Percentiles rank a stretch among this genome's conserved stretches.
phyloP scores from a whole-genome alignment of 495 filamentous ascomycete genomes.

The Hypomontagnella monticulosa region DNA sequence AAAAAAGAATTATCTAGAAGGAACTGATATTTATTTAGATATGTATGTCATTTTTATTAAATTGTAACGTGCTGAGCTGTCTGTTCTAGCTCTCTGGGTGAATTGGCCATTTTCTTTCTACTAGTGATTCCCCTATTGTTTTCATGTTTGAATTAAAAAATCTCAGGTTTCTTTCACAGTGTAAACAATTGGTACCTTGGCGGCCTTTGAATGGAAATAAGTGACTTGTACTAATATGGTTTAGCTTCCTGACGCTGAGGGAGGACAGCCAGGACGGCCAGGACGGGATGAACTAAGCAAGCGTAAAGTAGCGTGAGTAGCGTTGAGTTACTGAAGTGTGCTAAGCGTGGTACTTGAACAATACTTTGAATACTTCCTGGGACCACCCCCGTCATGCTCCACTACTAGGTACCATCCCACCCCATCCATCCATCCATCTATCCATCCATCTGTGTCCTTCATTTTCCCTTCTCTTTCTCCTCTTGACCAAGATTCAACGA shows the following conservation, averaged over 20 bases:
- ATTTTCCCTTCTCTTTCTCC: constrained; percentile 46
- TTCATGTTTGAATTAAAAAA: constrained; percentile 1
- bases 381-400: constrained; percentile 44
- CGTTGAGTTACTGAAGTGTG: neutral
- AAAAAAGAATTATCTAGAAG: too few relatives aligned
- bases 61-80: neutral
- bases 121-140: constrained; percentile 15
- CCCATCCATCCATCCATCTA: constrained; percentile 33
- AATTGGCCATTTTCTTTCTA: constrained; percentile 17
- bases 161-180: constrained; percentile 37
- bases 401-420: constrained; percentile 46
- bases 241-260: constrained; percentile 33
- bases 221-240: constrained; percentile 37
- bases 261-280: neutral
- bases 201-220: constrained; percentile 25
- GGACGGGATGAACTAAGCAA: constrained; percentile 42
- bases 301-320: too few relatives aligned
- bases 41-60: too few relatives aligned
- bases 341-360: constrained; percentile 25
- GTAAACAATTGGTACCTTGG: constrained; percentile 2
- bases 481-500: constrained; percentile 43
- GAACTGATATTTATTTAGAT: too few relatives aligned
- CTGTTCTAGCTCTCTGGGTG: neutral
- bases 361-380: constrained; percentile 21
- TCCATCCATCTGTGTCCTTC: constrained; percentile 44